Percentiles rank a stretch among this genome's conserved stretches.
Evolutionary conservation across 257 asterid species (phyloP).

Genomic region (Nicotiana undulata): DNA sequence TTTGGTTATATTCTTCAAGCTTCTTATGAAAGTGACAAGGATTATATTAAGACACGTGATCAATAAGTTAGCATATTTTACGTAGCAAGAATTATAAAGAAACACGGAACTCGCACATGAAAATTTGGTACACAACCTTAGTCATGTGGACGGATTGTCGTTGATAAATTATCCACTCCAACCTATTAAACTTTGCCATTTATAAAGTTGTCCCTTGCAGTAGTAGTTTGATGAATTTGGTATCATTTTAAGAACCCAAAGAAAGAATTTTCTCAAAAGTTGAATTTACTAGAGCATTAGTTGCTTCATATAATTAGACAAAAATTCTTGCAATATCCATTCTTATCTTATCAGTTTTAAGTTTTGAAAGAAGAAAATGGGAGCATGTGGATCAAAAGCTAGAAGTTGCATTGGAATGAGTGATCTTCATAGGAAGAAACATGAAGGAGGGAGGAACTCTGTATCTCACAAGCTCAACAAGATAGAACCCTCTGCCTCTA

Average conservation of each 20-base stretch:
- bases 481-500: constrained; percentile 55
- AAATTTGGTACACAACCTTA: not conserved
- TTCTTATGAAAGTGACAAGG: no score
- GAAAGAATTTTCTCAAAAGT: not conserved
- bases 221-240: not conserved
- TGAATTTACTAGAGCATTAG: not conserved
- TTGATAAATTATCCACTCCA: constrained; percentile 25
- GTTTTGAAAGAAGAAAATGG: constrained; percentile 28
- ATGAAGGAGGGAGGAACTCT: constrained; percentile 28
- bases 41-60: not conserved
- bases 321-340: not conserved
- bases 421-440: constrained; percentile 25
- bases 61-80: not conserved
- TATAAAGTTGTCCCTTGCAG: not conserved
- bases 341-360: not conserved
- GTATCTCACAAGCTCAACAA: constrained; percentile 30
- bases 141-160: not conserved
- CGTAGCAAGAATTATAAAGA: not conserved
- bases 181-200: not conserved
- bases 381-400: constrained; percentile 71
- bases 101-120: not conserved
- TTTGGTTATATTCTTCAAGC: no score
- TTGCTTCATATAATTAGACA: not conserved
- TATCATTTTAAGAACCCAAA: not conserved
- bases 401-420: constrained; percentile 48